Base-by-base conservation (phyloP, 345 rosid species). In the Cochlearia excelsa region DNA sequence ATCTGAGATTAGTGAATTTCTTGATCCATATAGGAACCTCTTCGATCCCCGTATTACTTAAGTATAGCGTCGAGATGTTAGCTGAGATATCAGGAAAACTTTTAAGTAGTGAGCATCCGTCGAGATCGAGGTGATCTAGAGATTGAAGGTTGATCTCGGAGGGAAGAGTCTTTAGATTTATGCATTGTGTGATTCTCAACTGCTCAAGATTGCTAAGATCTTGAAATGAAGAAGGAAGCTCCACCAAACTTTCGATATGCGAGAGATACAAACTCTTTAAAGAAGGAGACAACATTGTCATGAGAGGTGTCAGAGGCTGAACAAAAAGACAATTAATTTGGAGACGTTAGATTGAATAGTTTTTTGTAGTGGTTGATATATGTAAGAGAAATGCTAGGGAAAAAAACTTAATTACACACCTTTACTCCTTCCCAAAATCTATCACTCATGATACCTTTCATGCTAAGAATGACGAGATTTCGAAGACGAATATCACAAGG, bases 1-100 rank as follows among this genome's bases (percentile, higher is more conserved):
- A 1, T 1, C 0, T 1, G 51, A 63, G 67, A 0, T 0, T 2
- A 9, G 51, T 9, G 30, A 63, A 52, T 2, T 51, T 29, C 29
- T 49, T 1, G 28, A 61, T 50, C 66, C 40, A 30, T 30, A 6
- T 3, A 40, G 66, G 57, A 49, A 38, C 55, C 10, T 61, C 56
- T 49, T 49, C 48, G 1, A 61, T 49, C 5, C 0, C 38, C 1
- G 52, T 44, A n/a, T 4, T 0, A 1, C 0, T 3, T 28, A 51
- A 9, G 10, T 0, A 0, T 16, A 61, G 47, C 0, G 0, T 0
- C 8, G 39, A 2, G 30, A 75, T 57, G 54, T 62, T 55, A 0
- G 44, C 23, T 11, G 61, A 58, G 4, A 55, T 44, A 44, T 44
- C 26, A 44, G 60, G 60, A 27, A 53, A 64, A 35, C 0, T 37